phyloP scores from a whole-genome alignment of 225 moss, liverwort and hornwort genomes.

The Sphagnum contortum region DNA sequence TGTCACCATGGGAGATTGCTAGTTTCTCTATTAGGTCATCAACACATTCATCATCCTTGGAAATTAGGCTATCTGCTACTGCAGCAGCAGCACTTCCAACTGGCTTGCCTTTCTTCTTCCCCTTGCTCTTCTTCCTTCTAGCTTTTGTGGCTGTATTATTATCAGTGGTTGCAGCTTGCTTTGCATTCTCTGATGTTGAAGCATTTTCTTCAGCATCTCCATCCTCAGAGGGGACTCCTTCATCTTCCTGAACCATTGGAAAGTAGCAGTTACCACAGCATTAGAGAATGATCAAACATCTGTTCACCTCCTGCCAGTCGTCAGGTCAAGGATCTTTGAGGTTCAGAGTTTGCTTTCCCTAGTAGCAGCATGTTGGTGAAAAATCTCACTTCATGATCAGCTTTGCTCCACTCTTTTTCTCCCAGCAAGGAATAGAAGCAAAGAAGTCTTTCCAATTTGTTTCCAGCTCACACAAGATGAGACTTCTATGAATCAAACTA shows the following conservation, averaged over 20 bases:
- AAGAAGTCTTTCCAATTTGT: no score
- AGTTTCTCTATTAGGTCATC: constrained; percentile 63
- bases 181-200: constrained; percentile 13
- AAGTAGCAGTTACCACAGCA: not conserved
- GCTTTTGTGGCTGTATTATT: constrained; percentile 28
- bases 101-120: constrained; percentile 62
- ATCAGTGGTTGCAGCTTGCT: constrained; percentile 24
- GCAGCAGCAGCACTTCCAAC: constrained; percentile 6
- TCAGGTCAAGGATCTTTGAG: not conserved
- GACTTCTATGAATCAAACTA: no score
- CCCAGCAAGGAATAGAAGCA: no score
- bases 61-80: constrained; percentile 10
- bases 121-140: constrained; percentile 66
- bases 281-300: not conserved
- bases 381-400: no score
- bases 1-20: constrained; percentile 36
- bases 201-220: constrained; percentile 26
- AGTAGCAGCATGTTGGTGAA: not conserved
- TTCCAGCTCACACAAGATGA: no score
- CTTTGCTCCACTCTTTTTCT: no score
- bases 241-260: constrained; percentile 19
- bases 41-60: constrained; percentile 56
- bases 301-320: not conserved
- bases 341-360: not conserved
- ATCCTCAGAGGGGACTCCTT: constrained; percentile 27